A percentile compares a stretch with the other conserved stretches of the same genome.
Evolutionary conservation across 2,329 filamentous ascomycete species (phyloP).

Genomic region (Davidsoniella virescens): DNA sequence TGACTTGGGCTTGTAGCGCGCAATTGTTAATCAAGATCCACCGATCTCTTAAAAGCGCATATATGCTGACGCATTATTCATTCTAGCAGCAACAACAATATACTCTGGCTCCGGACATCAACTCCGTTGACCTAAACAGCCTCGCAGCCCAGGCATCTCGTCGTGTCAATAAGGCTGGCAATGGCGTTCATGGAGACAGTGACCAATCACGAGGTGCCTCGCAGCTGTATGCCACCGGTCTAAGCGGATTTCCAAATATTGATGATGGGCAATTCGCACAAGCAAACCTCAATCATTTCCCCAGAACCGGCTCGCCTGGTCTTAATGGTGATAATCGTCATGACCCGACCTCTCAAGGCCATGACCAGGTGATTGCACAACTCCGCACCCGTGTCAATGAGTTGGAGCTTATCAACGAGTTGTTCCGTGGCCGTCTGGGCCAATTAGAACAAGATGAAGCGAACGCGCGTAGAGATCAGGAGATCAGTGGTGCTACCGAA

Average conservation of each 20-base stretch:
- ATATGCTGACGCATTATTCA: not conserved
- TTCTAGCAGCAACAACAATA: conserved; percentile 8
- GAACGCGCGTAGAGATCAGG: conserved; percentile 43
- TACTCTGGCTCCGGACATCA: conserved; percentile 10
- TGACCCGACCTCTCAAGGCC: conserved; percentile 52
- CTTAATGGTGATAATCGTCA: conserved; percentile 45
- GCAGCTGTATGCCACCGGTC: conserved; percentile 44
- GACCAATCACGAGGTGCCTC: conserved; percentile 3
- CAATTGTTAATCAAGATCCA: not conserved
- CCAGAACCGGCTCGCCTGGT: conserved; percentile 36
- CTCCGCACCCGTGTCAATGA: conserved; percentile 94
- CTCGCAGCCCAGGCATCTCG: conserved; percentile 11
- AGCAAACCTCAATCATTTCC: conserved; percentile 31
- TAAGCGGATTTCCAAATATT: conserved; percentile 67
- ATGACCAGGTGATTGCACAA: conserved; percentile 62
- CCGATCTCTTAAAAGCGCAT: not conserved
- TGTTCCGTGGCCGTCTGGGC: conserved; percentile 60
- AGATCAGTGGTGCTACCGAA: conserved; percentile 39
- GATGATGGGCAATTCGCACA: conserved; percentile 53
- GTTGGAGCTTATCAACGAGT: conserved; percentile 82
- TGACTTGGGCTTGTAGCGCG: no score
- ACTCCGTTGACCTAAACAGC: conserved; percentile 8
- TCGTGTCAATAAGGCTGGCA: conserved; percentile 6
- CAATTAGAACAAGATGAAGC: conserved; percentile 66
- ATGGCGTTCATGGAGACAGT: conserved; percentile 1